Conservation (phyloP, 208 protist species). For the Wallacemonas rigidus region DNA sequence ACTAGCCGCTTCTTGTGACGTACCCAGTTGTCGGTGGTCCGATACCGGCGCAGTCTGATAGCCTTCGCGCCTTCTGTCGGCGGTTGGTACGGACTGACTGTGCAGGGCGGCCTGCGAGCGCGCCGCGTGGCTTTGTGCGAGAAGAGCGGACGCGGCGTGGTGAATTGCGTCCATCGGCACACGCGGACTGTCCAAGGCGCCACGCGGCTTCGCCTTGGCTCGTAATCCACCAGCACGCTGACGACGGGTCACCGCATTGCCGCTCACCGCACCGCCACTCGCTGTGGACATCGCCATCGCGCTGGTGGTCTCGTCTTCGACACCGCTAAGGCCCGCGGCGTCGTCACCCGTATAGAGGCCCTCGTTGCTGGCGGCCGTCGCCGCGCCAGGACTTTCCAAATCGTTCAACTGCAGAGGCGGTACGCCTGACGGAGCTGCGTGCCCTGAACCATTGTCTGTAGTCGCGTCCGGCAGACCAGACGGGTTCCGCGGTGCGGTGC, state of each 20-base stretch:
- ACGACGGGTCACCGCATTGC: slow-evolving; percentile 20
- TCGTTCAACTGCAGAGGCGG: background rate
- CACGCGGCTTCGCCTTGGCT: slow-evolving; percentile 84
- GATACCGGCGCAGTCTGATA: background rate
- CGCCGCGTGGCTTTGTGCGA: slow-evolving; percentile 19
- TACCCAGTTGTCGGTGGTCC: background rate
- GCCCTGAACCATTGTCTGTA: background rate
- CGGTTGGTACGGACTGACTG: background rate
- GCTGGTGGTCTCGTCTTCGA: background rate
- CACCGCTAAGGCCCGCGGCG: background rate
- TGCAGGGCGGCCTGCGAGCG: slow-evolving; percentile 9
- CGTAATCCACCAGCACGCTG: slow-evolving; percentile 35
- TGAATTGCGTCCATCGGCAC: slow-evolving; percentile 76
- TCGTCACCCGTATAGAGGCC: background rate
- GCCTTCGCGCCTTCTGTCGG: background rate
- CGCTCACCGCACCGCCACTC: background rate
- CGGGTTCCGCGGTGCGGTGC: slow-evolving; percentile 1
- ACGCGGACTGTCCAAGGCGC: slow-evolving; percentile 34
- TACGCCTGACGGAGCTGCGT: background rate
- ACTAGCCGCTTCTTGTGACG: background rate
- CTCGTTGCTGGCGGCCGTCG: background rate
- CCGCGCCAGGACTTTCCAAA: background rate
- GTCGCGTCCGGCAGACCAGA: background rate
- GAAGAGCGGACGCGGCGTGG: slow-evolving; percentile 51
- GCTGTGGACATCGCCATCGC: background rate